Evolutionary conservation across 2,329 filamentous ascomycete species (phyloP), one percentile per base, ranked within the genome.

Genomic region (Sarocladium brachiariae): DNA sequence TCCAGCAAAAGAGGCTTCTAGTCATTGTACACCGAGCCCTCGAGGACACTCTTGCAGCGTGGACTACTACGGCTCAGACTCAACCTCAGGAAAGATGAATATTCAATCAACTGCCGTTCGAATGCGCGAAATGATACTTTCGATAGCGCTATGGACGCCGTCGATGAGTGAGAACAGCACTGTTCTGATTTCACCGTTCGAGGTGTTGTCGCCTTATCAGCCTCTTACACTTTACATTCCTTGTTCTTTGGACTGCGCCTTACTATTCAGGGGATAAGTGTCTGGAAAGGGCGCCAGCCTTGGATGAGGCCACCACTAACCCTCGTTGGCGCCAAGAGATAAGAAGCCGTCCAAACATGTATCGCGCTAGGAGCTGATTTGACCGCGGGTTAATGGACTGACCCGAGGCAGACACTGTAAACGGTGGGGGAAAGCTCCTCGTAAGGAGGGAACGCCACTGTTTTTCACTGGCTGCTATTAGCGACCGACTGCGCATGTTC

Each of bases 311-410:
- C 43, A 30, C 24, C 24, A 31, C 43, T 19, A 24, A n/a, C 13
- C 43, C 43, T 47, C 43, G 27, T n/a, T 47, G 31, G 39, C 25
- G 43, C 43, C 43, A 47, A 47, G 43, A 47, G 43, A 47, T 47
- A 47, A 47, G 43, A 4, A 30, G 25, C 16, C 43, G 14, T 30
- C 43, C 43, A 47, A 33, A 31, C n/a, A 16, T 25, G 25, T 47
- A 5, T 16, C 14, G n/a, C 27, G 25, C 18, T 43, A 14, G 21
- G 23, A 43, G 7, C 21, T n/a, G 37, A 19, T 30, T 27, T 30
- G 18, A 18, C 6, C 6, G 18, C 16, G 37, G 18, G 39, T 27
- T 27, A n/a, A n/a, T n/a, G 5, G 14, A n/a, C 33, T 6, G 33
- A 31, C 5, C 33, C 33, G 14, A 35, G 6, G 18, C 11, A n/a